Conservation (phyloP, 768 basidiomycete genomes). For the Lentinula boryana region DNA sequence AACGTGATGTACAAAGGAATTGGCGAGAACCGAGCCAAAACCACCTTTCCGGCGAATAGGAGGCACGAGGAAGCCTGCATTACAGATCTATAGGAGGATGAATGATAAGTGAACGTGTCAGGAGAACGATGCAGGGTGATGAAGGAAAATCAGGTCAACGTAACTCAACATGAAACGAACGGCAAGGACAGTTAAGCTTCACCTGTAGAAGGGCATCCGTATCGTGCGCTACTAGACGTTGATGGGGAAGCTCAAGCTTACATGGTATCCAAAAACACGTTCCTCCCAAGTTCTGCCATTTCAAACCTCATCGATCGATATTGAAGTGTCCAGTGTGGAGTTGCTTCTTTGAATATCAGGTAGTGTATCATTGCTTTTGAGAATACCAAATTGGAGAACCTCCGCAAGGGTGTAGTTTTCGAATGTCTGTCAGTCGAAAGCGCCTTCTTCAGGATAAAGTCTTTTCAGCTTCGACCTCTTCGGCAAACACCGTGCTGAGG, state of each 20-base stretch:
- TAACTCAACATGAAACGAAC: conserved; percentile 82
- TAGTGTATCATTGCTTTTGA: conserved; percentile 5
- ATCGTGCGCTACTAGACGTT: not conserved
- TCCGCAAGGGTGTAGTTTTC: conserved; percentile 72
- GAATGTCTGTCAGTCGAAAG: conserved; percentile 49
- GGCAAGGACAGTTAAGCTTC: conserved; percentile 86
- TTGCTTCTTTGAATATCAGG: conserved; percentile 8
- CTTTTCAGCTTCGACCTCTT: conserved; percentile 65
- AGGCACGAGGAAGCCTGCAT: conserved; percentile 78
- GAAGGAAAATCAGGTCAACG: not conserved
- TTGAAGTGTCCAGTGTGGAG: conserved; percentile 15
- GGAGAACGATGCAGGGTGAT: not conserved
- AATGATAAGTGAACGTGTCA: not conserved
- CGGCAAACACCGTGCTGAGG: conserved; percentile 58
- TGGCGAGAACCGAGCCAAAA: conserved; percentile 67
- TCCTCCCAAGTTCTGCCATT: conserved; percentile 56
- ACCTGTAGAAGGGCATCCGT: conserved; percentile 31
- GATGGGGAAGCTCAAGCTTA: conserved; percentile 25
- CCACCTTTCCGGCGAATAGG: conserved; percentile 54
- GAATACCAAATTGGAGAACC: conserved; percentile 68
- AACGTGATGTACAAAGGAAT: conserved; percentile 75
- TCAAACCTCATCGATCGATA: conserved; percentile 37
- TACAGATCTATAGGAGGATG: not conserved
- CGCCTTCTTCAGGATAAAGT: conserved; percentile 88
- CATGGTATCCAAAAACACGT: conserved; percentile 72